Base-by-base conservation (phyloP, 768 basidiomycete genomes). In the Boletus subparvulus region DNA sequence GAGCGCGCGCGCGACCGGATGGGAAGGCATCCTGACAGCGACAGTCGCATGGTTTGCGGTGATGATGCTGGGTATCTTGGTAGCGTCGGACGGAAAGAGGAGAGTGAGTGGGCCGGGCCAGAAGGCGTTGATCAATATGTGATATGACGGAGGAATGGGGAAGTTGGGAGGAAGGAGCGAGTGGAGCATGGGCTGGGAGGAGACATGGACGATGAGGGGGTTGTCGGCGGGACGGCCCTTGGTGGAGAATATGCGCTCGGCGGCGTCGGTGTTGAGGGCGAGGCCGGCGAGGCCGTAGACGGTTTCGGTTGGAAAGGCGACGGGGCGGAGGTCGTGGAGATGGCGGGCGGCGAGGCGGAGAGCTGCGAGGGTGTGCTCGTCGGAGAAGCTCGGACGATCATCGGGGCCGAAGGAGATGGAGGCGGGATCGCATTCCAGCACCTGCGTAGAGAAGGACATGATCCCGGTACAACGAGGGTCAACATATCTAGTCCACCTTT, bases 61-160 rank as follows among this genome's bases (percentile, higher is more conserved):
- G 60, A 94, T 84, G 54, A 88, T 81, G n/a, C 74, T 53, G 6
- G 93, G 92, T 58, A 96, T 79, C 40, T 79, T 69, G 26, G 73
- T 56, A 28, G 82, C 66, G 69, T 88, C 75, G 58, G 83, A 79
- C 7, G 94, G 95, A 72, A 98, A 98, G 46, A 99, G 80, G 26
- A 98, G 80, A 0, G 94, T 96, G 52, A 99, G 75, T 0, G 97
- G 83, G 7, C 97, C 97, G 0, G 97, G 97, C 97, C 96, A 98
- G 74, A 97, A 96, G 13, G 81, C 80, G 39, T 82, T 76, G 64
- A 97, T 94, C 45, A 99, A 77, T 2, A 77, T 76, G 51, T 82
- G 74, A 71, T 98, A 98, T 9, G 87, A 74, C 14, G 60, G 69
- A 1, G 94, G 81, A 9, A 90, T 72, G 14, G 62, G 65, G 67